Conservation (phyloP, 345 rosid species). For the Populus alba region DNA sequence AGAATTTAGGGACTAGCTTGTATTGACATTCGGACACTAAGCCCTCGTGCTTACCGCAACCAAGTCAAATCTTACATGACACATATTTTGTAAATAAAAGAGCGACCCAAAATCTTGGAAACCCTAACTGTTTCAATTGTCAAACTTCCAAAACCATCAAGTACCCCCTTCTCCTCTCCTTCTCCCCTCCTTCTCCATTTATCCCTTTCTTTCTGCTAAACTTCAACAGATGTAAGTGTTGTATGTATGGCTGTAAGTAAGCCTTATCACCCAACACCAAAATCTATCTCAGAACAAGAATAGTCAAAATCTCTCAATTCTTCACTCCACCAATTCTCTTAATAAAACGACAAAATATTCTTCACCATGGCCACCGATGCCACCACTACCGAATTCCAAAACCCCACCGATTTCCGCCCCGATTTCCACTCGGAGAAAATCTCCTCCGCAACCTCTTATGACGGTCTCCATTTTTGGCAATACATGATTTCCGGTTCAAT, state of each 20-base stretch:
- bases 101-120: background rate
- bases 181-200: background rate
- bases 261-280: background rate
- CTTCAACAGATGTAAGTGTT: background rate
- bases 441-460: slow-evolving; percentile 32
- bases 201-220: background rate
- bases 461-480: slow-evolving; percentile 84
- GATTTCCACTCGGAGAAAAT: slow-evolving; percentile 56
- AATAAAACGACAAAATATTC: background rate
- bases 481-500: slow-evolving; percentile 94
- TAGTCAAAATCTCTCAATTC: background rate
- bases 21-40: background rate
- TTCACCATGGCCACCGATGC: slow-evolving; percentile 61
- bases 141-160: background rate
- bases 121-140: background rate
- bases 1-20: background rate
- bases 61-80: background rate
- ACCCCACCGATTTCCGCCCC: slow-evolving; percentile 61
- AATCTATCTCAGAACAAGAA: background rate
- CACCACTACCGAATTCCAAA: slow-evolving; percentile 50
- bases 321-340: background rate
- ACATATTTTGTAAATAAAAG: background rate
- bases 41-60: background rate
- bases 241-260: background rate
- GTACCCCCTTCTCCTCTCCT: background rate